Conservation (phyloP, 202 grass and related monocot species). For the Hordeum pubiflorum region DNA sequence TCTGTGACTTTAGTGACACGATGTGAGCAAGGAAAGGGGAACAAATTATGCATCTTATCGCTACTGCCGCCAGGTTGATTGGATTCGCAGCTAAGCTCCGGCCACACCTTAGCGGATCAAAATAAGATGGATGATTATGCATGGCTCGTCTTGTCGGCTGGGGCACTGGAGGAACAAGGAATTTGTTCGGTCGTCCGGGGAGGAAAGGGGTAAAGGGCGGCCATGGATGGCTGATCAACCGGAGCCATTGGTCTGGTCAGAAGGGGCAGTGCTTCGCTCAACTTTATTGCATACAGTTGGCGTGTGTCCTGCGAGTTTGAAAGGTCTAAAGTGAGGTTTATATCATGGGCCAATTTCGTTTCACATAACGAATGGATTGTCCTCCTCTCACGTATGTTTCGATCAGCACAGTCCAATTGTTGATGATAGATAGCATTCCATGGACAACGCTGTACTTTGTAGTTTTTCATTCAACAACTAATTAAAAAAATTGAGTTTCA, state of each 20-base stretch:
- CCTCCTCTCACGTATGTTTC: not conserved
- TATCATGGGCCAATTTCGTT: not conserved
- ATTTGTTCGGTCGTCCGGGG: slow-evolving; percentile 15
- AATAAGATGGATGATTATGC: not conserved
- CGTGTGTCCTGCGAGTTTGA: slow-evolving; percentile 1
- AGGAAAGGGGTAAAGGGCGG: not conserved
- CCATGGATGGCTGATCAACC: not conserved
- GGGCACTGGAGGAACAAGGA: not conserved
- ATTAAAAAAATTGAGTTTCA: too few species aligned
- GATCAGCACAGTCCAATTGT: not conserved
- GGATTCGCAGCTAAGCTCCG: slow-evolving; percentile 20
- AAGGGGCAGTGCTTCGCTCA: not conserved
- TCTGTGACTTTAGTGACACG: not conserved
- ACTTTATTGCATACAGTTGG: not conserved
- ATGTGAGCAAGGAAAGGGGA: not conserved
- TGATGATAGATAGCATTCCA: not conserved
- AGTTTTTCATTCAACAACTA: not conserved
- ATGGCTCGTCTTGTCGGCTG: not conserved
- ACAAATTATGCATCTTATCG: not conserved
- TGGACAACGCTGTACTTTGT: not conserved
- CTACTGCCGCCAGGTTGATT: not conserved
- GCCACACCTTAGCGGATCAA: slow-evolving; percentile 15
- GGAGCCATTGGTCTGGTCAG: slow-evolving; percentile 6
- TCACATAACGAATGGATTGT: not conserved
- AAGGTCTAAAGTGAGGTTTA: not conserved